phyloP scores from a whole-genome alignment of 2,329 filamentous ascomycete species.

The Thermoascus crustaceus region DNA sequence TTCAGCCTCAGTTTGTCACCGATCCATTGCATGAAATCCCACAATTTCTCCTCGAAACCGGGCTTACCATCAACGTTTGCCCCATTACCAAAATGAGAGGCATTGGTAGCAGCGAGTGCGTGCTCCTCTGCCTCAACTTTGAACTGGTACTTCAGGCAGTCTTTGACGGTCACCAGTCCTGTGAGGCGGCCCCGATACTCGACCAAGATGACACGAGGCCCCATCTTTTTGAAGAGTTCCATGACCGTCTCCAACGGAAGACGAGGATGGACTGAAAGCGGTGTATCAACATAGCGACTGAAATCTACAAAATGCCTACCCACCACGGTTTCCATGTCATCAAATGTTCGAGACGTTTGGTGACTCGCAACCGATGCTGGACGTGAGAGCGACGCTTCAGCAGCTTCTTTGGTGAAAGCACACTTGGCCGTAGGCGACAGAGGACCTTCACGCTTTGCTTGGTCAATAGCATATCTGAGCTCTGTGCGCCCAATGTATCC shows the following conservation, averaged over 20 bases:
- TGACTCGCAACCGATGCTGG: slow-evolving; percentile 17
- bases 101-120: slow-evolving; percentile 27
- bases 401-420: slow-evolving; percentile 56
- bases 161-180: slow-evolving; percentile 90
- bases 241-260: slow-evolving; percentile 93
- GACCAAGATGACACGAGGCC: slow-evolving; percentile 83
- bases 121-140: slow-evolving; percentile 84
- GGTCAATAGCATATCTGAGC: slow-evolving; percentile 79
- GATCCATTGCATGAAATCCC: slow-evolving; percentile 29
- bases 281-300: slow-evolving; percentile 81
- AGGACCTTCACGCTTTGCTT: slow-evolving; percentile 60
- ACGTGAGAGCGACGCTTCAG: slow-evolving; percentile 25
- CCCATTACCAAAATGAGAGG: slow-evolving; percentile 13
- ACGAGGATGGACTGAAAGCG: slow-evolving; percentile 81
- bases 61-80: slow-evolving; percentile 13
- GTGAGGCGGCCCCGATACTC: slow-evolving; percentile 78
- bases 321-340: slow-evolving; percentile 49
- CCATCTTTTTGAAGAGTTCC: slow-evolving; percentile 98
- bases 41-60: slow-evolving; percentile 28
- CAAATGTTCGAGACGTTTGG: slow-evolving; percentile 47
- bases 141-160: slow-evolving; percentile 96
- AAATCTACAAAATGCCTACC: slow-evolving; percentile 63
- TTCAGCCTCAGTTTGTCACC: slow-evolving; percentile 12
- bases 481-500: slow-evolving; percentile 93
- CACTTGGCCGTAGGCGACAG: slow-evolving; percentile 64